Evolutionary conservation across 371 early-diverging fungal species (phyloP), one percentile per base, ranked within the genome.

Genomic region (Zychaea mexicana): DNA sequence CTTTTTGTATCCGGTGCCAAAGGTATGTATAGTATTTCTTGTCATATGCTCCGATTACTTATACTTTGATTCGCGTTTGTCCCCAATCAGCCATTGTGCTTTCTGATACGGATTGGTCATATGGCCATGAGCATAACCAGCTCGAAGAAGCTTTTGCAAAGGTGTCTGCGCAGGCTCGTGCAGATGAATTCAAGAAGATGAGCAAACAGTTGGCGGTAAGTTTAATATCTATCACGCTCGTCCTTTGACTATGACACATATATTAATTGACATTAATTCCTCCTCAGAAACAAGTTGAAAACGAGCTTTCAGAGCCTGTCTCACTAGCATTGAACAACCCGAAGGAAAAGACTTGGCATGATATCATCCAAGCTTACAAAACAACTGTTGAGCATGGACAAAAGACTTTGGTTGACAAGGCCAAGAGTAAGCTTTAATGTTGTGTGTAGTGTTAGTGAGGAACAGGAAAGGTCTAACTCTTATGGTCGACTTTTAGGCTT

Each of bases 181-280:
- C 74, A 28, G 91, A 92, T 59, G 97, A 95, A 68, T 81, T 96
- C 53, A 88, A 85, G 65, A 92, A 91, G 68, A 87, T 93, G 86
- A 73, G 89, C 64, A 82, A 85, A 46, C 70, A 69, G 6, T 69
- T 93, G 64, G 87, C 90, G 52, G 79, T 81, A 71, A 36, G 55
- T 59, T 32, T 2, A 19, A 36, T 60, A 3, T 42, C n/a, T 1
- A 46, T 19, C 19, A 32, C n/a, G 31, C 9, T 24, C 7, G 12
- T 27, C 13, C 28, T 42, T 3, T 42, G 28, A 57, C 61, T 6
- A 32, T 27, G 17, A 45, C 27, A 13, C 42, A 22, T 19, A 19
- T 17, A 13, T 32, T 19, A 21, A 31, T 28, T 74, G 39, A 58
- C 53, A 30, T 49, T n/a, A n/a, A n/a, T 7, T 33, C 10, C 38